Percentiles rank a stretch among this genome's conserved stretches.
These are phyloP conservation scores for Rugonectria rugulosa DNA, from an alignment of 2,329 filamentous ascomycete species.

Conservation along the genomic window DNA sequence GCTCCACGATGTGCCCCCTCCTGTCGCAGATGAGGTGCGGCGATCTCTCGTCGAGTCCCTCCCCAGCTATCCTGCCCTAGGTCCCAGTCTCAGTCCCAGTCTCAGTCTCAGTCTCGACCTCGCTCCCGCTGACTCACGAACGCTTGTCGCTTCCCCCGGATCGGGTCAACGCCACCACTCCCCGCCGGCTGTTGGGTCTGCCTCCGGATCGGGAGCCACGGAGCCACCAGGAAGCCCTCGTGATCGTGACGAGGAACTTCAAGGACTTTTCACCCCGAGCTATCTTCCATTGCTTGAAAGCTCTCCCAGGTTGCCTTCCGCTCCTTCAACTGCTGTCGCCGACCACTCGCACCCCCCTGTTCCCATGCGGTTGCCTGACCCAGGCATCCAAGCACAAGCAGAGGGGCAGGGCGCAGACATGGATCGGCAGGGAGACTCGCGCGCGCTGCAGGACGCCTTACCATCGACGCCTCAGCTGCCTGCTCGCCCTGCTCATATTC, in stretches of 20 bases:
- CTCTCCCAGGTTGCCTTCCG: slow-evolving; percentile 34
- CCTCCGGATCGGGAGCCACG: slow-evolving; percentile 39
- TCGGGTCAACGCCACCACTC: slow-evolving; percentile 43
- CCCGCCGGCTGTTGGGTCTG: slow-evolving; percentile 39
- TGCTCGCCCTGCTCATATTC: slow-evolving; percentile 46
- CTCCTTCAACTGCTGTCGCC: slow-evolving; percentile 29
- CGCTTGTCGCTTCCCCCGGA: slow-evolving; percentile 39
- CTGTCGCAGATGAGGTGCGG: slow-evolving; percentile 56
- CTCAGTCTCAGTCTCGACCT: slow-evolving; percentile 50
- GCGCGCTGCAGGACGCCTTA: slow-evolving; percentile 25
- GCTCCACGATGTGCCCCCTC: slow-evolving; percentile 55
- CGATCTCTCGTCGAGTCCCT: slow-evolving; percentile 55
- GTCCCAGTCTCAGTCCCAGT: background rate
- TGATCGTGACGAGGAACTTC: slow-evolving; percentile 66
- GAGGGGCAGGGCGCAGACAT: slow-evolving; percentile 35
- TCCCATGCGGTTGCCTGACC: slow-evolving; percentile 39
- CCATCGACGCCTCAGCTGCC: slow-evolving; percentile 29
- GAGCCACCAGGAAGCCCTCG: slow-evolving; percentile 53
- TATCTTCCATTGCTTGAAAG: slow-evolving; percentile 69
- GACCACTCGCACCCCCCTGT: slow-evolving; percentile 24
- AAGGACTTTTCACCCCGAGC: slow-evolving; percentile 68
- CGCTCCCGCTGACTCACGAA: slow-evolving; percentile 45
- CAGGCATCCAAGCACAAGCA: slow-evolving; percentile 29
- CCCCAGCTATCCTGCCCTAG: slow-evolving; percentile 52
- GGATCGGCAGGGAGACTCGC: slow-evolving; percentile 27